Conservation (phyloP, 2,329 filamentous ascomycete species). For the Colletotrichum sp. region DNA sequence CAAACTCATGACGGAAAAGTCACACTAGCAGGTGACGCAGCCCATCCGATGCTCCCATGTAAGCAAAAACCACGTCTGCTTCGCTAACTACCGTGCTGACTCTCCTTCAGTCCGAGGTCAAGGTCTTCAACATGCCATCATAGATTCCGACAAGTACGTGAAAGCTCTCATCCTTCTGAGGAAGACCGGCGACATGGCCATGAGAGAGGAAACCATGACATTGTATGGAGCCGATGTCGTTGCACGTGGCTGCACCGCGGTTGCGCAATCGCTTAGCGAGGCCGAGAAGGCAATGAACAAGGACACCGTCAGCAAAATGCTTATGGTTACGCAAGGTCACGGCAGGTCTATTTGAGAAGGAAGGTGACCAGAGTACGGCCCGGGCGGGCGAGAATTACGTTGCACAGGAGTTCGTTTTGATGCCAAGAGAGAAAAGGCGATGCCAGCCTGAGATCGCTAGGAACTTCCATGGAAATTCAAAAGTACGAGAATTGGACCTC, state of each 20-base stretch:
- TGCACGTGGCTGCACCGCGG: slow-evolving; percentile 35
- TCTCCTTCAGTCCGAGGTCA: slow-evolving; percentile 43
- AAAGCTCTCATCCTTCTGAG: slow-evolving; percentile 30
- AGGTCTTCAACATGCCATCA: slow-evolving; percentile 47
- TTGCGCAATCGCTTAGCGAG: slow-evolving; percentile 36
- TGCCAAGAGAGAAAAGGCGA: background rate
- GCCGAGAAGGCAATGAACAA: slow-evolving; percentile 33
- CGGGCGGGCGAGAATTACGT: background rate
- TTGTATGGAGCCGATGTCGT: slow-evolving; percentile 37
- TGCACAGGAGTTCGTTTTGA: background rate
- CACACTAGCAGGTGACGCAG: slow-evolving; percentile 44
- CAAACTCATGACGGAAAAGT: slow-evolving; percentile 34
- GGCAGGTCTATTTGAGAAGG: slow-evolving; percentile 21
- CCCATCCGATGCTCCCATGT: slow-evolving; percentile 50
- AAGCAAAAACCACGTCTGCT: slow-evolving; percentile 10
- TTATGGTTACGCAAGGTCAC: slow-evolving; percentile 35
- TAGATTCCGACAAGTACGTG: slow-evolving; percentile 42
- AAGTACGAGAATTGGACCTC: background rate
- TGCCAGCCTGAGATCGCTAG: background rate
- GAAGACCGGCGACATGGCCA: slow-evolving; percentile 2
- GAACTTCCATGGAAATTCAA: background rate
- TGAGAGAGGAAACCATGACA: slow-evolving; percentile 24
- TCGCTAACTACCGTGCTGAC: background rate
- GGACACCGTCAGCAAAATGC: slow-evolving; percentile 32
- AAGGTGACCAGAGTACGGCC: background rate